A percentile compares a stretch with the other conserved stretches of the same genome.
These are phyloP conservation scores for Epichloe coenophiala DNA, from an alignment of 2,329 filamentous ascomycete species.

Conservation along the genomic window DNA sequence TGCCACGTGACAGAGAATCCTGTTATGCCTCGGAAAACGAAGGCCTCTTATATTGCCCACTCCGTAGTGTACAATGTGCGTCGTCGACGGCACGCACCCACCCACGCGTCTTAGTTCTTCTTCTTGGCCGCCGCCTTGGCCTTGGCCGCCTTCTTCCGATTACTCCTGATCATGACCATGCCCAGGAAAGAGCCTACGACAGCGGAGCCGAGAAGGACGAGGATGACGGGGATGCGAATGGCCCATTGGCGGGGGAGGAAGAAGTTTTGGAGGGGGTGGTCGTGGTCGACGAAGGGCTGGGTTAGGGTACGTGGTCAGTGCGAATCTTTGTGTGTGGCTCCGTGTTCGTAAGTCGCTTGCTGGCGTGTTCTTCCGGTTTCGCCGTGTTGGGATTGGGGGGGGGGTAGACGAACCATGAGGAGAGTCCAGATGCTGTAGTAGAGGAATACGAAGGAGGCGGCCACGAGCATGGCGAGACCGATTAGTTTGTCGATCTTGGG, in stretches of 20 bases:
- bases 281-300: conserved; percentile 92
- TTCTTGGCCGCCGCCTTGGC: conserved; percentile 74
- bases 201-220: conserved; percentile 79
- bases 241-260: conserved; percentile 98
- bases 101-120: conserved; percentile 49
- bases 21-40: background rate
- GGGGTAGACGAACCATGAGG: conserved; percentile 59
- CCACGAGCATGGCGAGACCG: conserved; percentile 55
- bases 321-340: no score
- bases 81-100: no score
- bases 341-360: background rate
- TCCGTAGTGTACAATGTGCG: background rate
- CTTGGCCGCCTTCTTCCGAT: conserved; percentile 94
- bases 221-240: conserved; percentile 93
- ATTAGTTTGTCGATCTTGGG: conserved; percentile 74
- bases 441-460: conserved; percentile 48
- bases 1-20: no score
- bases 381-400: no score
- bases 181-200: conserved; percentile 93
- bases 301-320: background rate
- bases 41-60: background rate
- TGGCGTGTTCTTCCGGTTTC: no score
- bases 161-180: conserved; percentile 97
- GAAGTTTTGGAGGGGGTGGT: conserved; percentile 84
- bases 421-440: conserved; percentile 99